Evolutionary conservation across 2,329 filamentous ascomycete genomes (phyloP), one percentile per base, ranked within the genome.

Genomic region (Myrmaecium sp.): DNA sequence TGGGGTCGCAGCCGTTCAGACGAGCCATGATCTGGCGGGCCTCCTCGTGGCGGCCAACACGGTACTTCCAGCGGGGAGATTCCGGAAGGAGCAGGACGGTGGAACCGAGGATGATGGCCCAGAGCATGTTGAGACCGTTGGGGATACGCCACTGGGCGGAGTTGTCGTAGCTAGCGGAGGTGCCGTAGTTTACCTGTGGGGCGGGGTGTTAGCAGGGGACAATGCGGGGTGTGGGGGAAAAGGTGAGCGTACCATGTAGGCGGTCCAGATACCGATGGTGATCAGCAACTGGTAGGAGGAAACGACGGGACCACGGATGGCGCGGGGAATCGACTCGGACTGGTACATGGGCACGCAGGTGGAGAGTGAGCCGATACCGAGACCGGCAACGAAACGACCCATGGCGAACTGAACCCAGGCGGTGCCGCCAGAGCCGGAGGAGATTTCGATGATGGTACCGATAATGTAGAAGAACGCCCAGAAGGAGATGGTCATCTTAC

Each of bases 321-420:
- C 60, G 11, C 61, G 58, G 4, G 72, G 72, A 2, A 66, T 60
- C 27, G 60, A 69, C 42, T 77, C 72, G 21, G 66, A 66, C 47
- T 76, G 70, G 47, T 70, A 75, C 60, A 76, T 69, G 31, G 72
- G 71, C 2, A 75, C 69, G 18, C 68, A 59, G 17, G 75, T 65
- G 6, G 51, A 55, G 11, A 58, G 42, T n/a, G 47, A 45, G 17
- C 55, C 55, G 19, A 58, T 51, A 23, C 55, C 55, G 6, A 58
- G 33, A 37, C 55, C 55, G 23, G 51, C 51, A 14, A 57, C 42
- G 17, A 55, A 44, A 26, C 55, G 48, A 13, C 55, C 55, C n/a
- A 56, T 39, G 47, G 67, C 69, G 28, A 57, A 45, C 28, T 58
- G 55, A n/a, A 45, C 46, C 55, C 55, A 58, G 5, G 40, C 41